phyloP scores from a whole-genome alignment of 495 filamentous ascomycete species.

The Podospora bellae-mahoneyi region DNA sequence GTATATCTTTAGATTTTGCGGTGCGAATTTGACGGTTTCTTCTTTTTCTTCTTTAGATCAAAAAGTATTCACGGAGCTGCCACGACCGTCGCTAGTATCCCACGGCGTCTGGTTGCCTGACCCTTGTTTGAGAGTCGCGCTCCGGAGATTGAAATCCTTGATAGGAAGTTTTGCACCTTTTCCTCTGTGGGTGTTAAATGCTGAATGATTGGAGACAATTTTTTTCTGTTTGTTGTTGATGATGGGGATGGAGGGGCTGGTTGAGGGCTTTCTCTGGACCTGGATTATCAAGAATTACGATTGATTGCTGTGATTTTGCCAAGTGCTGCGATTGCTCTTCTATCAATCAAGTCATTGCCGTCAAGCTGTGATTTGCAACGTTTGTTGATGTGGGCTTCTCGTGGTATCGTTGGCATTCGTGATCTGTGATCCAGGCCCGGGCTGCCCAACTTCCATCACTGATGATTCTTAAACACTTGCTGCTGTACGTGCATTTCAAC shows the following conservation, averaged over 20 bases:
- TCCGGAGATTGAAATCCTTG: constrained; percentile 49
- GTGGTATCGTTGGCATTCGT: not conserved
- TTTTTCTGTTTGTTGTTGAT: not conserved
- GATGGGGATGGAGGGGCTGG: not conserved
- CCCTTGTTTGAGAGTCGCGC: constrained; percentile 38
- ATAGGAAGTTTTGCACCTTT: constrained; percentile 49
- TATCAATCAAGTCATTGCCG: too few relatives aligned
- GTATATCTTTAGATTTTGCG: constrained; percentile 13
- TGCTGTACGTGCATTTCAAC: constrained; percentile 1
- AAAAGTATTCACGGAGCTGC: constrained; percentile 52
- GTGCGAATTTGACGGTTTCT: constrained; percentile 9
- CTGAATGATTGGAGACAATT: constrained; percentile 45
- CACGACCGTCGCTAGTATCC: constrained; percentile 50
- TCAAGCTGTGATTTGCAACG: not conserved
- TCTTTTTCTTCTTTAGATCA: constrained; percentile 48
- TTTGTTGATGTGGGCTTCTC: too few relatives aligned
- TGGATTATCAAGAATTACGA: not conserved
- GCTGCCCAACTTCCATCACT: not conserved
- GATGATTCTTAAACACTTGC: too few relatives aligned
- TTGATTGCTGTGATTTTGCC: not conserved
- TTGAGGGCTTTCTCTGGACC: not conserved
- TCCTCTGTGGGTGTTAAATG: constrained; percentile 44
- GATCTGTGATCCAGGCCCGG: not conserved
- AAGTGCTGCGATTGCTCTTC: not conserved
- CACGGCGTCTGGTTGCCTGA: constrained; percentile 53